Evolutionary conservation across 179 eudicot species (phyloP), one percentile per base, ranked within the genome.

Genomic region (Sideroxylon spinosum): DNA sequence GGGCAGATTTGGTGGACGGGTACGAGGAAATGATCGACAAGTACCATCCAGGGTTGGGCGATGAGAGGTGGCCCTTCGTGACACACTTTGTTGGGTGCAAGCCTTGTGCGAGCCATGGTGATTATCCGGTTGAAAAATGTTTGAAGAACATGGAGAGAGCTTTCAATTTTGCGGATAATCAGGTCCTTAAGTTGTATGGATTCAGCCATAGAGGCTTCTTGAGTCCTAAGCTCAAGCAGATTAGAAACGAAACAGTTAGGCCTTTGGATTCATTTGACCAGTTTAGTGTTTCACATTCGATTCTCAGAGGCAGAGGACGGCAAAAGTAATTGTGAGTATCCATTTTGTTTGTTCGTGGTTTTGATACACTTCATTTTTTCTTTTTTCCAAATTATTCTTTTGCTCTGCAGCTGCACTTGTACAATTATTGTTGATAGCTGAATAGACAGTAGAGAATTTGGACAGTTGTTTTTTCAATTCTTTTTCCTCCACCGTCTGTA

Each of bases 41-140:
- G 55, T 73, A 82, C 22, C 84, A 83, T 48, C 85, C 91, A 0
- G 91, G 91, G 0, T 80, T 84, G 44, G 91, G 91, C 9, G 91
- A 88, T 5, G 91, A 88, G 68, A 75, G 89, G 56, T 88, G 91
- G 89, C 91, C 89, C 0, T 88, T 88, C 25, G 86, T 85, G 60
- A 88, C 91, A 0, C 89, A 88, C 69, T 86, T 88, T 65, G 89
- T 88, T 0, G 91, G 91, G 70, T 88, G 91, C 26, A 88, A 88
- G 67, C 91, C 91, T 55, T 88, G 91, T 78, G 88, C 86, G 0
- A 84, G 88, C 65, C 85, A 86, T 16, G 91, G 89, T 0, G 91
- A 88, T 88, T 86, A 86, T 73, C 81, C 88, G 0, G 86, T 79
- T 16, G 89, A 86, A 72, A 79, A 83, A 61, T 88, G 91, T 73